Conservation (phyloP, 495 filamentous ascomycete species). For the Aspergillus avenaceus region DNA sequence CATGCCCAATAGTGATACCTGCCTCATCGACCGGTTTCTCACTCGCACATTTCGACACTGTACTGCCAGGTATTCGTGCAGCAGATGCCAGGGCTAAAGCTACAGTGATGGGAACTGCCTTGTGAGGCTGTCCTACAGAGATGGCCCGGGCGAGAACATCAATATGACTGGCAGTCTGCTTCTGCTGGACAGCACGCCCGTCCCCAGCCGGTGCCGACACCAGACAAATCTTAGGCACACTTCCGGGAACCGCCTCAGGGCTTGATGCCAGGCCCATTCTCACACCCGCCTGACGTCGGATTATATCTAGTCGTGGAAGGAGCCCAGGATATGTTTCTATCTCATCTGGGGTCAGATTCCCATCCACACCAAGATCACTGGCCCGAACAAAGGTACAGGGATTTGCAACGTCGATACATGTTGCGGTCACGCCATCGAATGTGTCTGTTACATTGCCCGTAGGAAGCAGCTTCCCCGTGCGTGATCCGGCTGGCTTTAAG, state of each 20-base stretch:
- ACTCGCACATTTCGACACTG: constrained; percentile 29
- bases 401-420: constrained; percentile 61
- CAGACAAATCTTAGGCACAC: constrained; percentile 64
- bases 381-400: constrained; percentile 62
- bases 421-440: constrained; percentile 50
- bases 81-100: constrained; percentile 60
- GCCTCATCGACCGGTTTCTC: constrained; percentile 21
- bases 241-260: constrained; percentile 43
- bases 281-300: constrained; percentile 55
- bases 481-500: constrained; percentile 61
- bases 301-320: constrained; percentile 52
- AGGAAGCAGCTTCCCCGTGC: constrained; percentile 61
- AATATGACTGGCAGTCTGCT: constrained; percentile 19
- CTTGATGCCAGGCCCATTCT: constrained; percentile 57
- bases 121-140: constrained; percentile 58
- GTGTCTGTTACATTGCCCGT: constrained; percentile 55
- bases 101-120: constrained; percentile 58
- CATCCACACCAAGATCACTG: constrained; percentile 44
- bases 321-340: constrained; percentile 45
- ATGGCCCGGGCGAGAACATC: constrained; percentile 46
- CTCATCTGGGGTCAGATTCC: constrained; percentile 48
- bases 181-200: constrained; percentile 10
- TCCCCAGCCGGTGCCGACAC: constrained; percentile 39
- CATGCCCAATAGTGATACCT: constrained; percentile 54
- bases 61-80: constrained; percentile 30